These are phyloP conservation scores for Nicotiana noctiflora DNA, from an alignment of 257 asterid genomes.

Conservation along the genomic window DNA sequence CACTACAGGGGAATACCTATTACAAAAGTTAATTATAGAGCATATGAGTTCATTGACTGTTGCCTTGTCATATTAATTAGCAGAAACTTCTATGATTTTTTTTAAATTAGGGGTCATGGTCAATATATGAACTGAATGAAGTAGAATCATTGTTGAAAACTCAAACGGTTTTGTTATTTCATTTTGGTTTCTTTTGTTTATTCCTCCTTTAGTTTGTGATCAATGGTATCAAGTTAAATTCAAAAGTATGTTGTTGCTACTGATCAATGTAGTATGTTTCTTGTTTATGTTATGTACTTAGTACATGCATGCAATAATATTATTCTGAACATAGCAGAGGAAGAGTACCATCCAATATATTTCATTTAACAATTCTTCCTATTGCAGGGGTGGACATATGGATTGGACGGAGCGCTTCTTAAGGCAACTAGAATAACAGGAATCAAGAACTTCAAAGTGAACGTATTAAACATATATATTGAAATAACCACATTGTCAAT, in stretches of 20 bases:
- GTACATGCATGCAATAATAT: too few relatives aligned
- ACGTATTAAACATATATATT: slow-evolving; percentile 27
- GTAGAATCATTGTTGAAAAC: background rate
- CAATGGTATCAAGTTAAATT: background rate
- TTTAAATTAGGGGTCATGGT: background rate
- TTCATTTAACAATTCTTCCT: background rate
- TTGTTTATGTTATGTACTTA: too few relatives aligned
- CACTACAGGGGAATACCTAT: background rate
- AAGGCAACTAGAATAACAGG: slow-evolving; percentile 70
- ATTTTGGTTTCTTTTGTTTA: background rate
- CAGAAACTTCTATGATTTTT: background rate
- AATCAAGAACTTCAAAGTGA: slow-evolving; percentile 64
- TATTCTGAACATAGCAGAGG: background rate
- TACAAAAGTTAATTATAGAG: background rate
- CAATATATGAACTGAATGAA: background rate
- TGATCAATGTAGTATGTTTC: too few relatives aligned
- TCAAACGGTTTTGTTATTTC: background rate
- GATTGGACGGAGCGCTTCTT: slow-evolving; percentile 64
- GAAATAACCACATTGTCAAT: background rate
- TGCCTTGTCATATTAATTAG: background rate
- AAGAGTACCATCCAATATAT: background rate
- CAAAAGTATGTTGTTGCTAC: too few relatives aligned
- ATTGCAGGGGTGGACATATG: slow-evolving; percentile 84
- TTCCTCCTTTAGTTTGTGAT: background rate
- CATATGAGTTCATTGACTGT: background rate